Conservation (phyloP, 2,329 filamentous ascomycete genomes). For the Claviceps cyperi region DNA sequence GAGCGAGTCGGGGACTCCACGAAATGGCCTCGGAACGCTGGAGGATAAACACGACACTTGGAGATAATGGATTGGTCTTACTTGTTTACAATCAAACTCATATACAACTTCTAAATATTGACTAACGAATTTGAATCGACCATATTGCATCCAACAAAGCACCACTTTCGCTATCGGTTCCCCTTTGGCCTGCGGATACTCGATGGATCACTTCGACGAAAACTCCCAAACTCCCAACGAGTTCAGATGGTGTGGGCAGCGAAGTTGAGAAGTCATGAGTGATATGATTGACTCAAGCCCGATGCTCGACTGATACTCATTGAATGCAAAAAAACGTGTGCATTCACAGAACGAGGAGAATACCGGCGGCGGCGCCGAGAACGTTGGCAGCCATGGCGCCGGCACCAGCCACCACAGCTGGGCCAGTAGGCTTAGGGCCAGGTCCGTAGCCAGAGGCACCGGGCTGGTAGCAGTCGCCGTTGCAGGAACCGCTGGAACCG, state of each 20-base stretch:
- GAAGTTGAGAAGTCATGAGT: background rate
- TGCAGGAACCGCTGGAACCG: too few species aligned
- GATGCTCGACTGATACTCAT: too few species aligned
- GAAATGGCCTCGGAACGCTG: too few species aligned
- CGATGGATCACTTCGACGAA: background rate
- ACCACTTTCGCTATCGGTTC: background rate
- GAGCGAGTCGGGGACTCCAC: too few species aligned
- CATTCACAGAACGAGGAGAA: slow-evolving; percentile 12
- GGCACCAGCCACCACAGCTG: slow-evolving; percentile 9
- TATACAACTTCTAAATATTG: background rate
- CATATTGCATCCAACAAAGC: background rate
- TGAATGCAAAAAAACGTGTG: background rate
- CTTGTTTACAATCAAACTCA: too few species aligned
- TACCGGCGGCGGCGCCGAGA: slow-evolving; percentile 11
- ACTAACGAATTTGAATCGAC: background rate
- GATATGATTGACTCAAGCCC: too few species aligned
- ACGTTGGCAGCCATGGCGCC: slow-evolving; percentile 9
- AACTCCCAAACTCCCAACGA: slow-evolving; percentile 1
- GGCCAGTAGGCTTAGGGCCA: background rate
- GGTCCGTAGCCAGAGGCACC: too few species aligned
- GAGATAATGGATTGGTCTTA: too few species aligned
- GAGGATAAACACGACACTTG: too few species aligned
- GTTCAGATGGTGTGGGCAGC: background rate
- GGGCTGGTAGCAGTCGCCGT: too few species aligned
- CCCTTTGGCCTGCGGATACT: too few species aligned